These are phyloP conservation scores for Wickerhamomyces strasburgensis DNA, from an alignment of 805 yeast species.

Conservation along the genomic window DNA sequence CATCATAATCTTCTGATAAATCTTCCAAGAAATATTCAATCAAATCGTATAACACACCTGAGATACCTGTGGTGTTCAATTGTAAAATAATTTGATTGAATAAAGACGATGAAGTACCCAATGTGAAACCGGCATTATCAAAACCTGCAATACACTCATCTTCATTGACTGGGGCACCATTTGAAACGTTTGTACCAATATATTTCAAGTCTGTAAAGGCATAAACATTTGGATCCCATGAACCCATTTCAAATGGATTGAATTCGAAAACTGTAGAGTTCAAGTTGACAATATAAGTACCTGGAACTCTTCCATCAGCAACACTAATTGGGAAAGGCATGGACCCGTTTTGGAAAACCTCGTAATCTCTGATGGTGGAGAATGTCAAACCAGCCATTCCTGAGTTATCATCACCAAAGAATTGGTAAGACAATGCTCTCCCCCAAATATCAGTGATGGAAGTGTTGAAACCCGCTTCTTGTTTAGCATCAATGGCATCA, in stretches of 20 bases:
- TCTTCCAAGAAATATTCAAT: constrained; percentile 40
- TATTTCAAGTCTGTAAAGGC: constrained; percentile 62
- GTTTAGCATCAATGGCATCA: constrained; percentile 47
- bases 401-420: constrained; percentile 54
- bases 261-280: constrained; percentile 69
- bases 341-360: constrained; percentile 52
- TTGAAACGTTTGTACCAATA: constrained; percentile 50
- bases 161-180: constrained; percentile 29
- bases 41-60: constrained; percentile 42
- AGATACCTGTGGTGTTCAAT: constrained; percentile 53
- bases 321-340: constrained; percentile 71
- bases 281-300: constrained; percentile 44
- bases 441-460: constrained; percentile 80
- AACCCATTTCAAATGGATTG: constrained; percentile 72
- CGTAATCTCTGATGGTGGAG: constrained; percentile 52
- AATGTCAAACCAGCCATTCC: constrained; percentile 62
- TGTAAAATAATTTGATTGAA: constrained; percentile 65
- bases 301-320: constrained; percentile 59
- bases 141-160: constrained; percentile 58
- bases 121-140: constrained; percentile 75
- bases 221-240: constrained; percentile 76
- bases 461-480: constrained; percentile 62
- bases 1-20: constrained; percentile 49
- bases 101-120: constrained; percentile 79
- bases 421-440: constrained; percentile 63